Conservation (phyloP, 2,329 filamentous ascomycete genomes). For the Geoglossum cookeanum region DNA sequence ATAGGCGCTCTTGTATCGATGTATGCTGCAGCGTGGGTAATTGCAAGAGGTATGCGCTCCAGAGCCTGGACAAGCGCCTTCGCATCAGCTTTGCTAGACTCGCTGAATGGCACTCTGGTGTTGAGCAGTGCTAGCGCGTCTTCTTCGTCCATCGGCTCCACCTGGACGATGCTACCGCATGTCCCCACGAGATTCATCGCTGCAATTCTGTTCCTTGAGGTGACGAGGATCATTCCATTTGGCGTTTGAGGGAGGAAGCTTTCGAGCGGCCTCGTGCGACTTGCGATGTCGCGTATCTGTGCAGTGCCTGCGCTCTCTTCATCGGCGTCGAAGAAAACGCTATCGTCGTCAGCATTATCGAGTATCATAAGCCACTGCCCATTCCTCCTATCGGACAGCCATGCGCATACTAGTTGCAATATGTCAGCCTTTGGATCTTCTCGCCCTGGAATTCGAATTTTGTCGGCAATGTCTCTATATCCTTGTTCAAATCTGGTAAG, state of each 20-base stretch:
- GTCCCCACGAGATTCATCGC: background rate
- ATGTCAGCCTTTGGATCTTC: constrained; percentile 6
- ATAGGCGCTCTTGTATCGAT: constrained; percentile 2
- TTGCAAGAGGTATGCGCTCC: constrained; percentile 6
- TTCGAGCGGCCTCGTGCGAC: constrained; percentile 2
- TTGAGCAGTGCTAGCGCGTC: constrained; percentile 5
- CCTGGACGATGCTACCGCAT: constrained; percentile 12
- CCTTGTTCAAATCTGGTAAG: constrained; percentile 7
- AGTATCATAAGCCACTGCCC: constrained; percentile 11
- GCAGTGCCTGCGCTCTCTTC: background rate
- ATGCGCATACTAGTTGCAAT: constrained; percentile 5
- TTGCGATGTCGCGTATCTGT: background rate
- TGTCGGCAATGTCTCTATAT: constrained; percentile 9
- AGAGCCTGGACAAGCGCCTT: constrained; percentile 11
- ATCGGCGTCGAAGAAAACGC: constrained; percentile 4
- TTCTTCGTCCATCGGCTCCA: constrained; percentile 6
- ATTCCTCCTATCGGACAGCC: constrained; percentile 1
- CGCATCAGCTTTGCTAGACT: background rate
- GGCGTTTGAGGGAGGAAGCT: constrained; percentile 8
- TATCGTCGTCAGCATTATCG: constrained; percentile 12
- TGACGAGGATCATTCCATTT: constrained; percentile 18
- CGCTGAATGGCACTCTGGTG: constrained; percentile 7
- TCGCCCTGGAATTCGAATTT: constrained; percentile 5
- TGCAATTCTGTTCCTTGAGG: constrained; percentile 19
- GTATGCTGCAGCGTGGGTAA: constrained; percentile 4